Base-by-base conservation (phyloP, 768 basidiomycete genomes). In the Paxillus involutus region DNA sequence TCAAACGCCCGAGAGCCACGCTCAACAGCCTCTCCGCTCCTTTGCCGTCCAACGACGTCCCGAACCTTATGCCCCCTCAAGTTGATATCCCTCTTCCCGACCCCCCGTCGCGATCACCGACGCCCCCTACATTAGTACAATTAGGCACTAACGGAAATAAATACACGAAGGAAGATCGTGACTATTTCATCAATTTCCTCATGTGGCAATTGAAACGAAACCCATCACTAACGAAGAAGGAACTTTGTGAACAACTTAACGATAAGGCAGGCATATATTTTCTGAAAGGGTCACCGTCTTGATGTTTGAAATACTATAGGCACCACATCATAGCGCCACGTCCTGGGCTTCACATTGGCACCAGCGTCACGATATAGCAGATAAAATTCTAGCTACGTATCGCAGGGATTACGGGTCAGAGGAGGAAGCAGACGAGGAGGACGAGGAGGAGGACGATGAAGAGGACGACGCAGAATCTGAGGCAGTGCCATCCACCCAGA, bases 261-360 rank as follows among this genome's bases (percentile, higher is more conserved):
- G 73, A 81, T 60, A 88, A 86, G 75, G 88, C 51, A 53, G 68
- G 54, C 47, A 30, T 40, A 21, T 56, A 19, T 13, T 43, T 26
- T 17, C 44, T 26, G 39, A 50, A 21, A 21, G 39, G 8, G 26
- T 24, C 33, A 35, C 6, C 43, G 33, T 14, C 16, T 51, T 59
- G 40, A 66, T 26, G 42, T 21, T 21, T 21, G 3, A 59, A 49
- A 48, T 37, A 50, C 42, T 40, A 35, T 57, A 88, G 86, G 83
- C 77, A n/a, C 84, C 86, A 33, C 84, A 88, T 67, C 87, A 89
- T 60, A 79, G 71, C 37, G 61, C 72, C n/a, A 69, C 68, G 32
- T 88, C 86, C 0, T 89, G 87, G 87, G 71, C 73, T 21, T 80
- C 82, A n/a, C 80, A 85, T 60, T 89, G 87, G 87, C 79, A 77